Evolutionary conservation across 2,329 filamentous ascomycete species (phyloP), one percentile per base, ranked within the genome.

Genomic region (Fusarium poae): DNA sequence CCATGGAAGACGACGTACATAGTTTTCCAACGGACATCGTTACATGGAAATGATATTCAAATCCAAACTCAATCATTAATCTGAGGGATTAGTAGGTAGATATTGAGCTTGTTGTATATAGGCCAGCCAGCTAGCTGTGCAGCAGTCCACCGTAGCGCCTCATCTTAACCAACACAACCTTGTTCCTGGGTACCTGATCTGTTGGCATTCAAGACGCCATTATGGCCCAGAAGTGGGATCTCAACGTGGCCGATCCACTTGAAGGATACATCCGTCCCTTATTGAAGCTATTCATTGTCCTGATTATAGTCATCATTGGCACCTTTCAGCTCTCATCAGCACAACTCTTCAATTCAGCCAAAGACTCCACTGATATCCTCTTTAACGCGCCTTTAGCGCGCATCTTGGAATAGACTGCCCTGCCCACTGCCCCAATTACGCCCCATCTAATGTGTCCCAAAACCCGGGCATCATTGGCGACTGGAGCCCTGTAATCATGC

Each of bases 331-430:
- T 51, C 21, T 39, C 15, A 34, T 21, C 45, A 48, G 45, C 29
- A 58, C 49, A 45, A 15, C 52, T 39, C 45, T 43, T n/a, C 16
- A 63, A 57, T 35, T 34, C 57, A 60, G 34, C 16, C 42, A 35
- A 34, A 48, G 34, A 62, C 61, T 50, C 71, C 68, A 70, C 69
- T 57, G 48, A 51, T 51, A 37, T 43, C 44, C 49, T 46, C 25
- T 48, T 60, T 58, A 57, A 68, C 61, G 59, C 71, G 67, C 64
- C 39, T 48, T 65, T 74, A 73, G 71, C 69, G 72, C 71, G 61
- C 45, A 58, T 44, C 21, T 40, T 34, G 39, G 49, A 44, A 60
- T 59, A 71, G 58, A 71, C 67, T 71, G 68, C 67, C 66, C 67
- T 27, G 27, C 70, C 35, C 70, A 60, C 61, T 73, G 56, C 60